These are phyloP conservation scores for Cystoderma amianthinum DNA, from an alignment of 768 basidiomycete species.

Conservation along the genomic window DNA sequence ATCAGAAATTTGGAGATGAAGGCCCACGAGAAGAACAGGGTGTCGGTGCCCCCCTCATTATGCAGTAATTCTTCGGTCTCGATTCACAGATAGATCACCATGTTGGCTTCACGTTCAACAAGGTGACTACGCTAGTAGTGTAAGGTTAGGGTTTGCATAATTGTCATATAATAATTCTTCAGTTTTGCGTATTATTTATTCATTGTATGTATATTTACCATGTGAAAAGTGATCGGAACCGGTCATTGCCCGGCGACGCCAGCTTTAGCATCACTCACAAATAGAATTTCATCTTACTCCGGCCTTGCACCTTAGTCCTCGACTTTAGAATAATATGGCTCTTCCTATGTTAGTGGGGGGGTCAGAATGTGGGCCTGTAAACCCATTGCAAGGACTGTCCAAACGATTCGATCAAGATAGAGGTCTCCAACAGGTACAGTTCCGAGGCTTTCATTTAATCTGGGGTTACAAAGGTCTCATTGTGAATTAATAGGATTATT, in stretches of 20 bases:
- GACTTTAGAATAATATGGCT: conserved; percentile 42
- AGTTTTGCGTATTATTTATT: background rate
- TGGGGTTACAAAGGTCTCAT: conserved; percentile 9
- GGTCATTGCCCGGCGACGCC: background rate
- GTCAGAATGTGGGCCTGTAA: conserved; percentile 81
- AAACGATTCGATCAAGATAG: conserved; percentile 78
- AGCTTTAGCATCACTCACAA: too few relatives aligned
- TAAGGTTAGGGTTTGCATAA: conserved; percentile 3
- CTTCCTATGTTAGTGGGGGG: conserved; percentile 73
- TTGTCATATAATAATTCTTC: conserved; percentile 1
- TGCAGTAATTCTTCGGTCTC: conserved; percentile 4
- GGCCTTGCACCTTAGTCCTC: background rate
- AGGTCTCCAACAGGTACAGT: conserved; percentile 65
- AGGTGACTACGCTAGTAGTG: background rate
- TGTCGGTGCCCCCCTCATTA: conserved; percentile 9
- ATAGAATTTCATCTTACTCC: too few relatives aligned
- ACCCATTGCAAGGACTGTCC: conserved; percentile 72
- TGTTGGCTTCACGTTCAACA: background rate
- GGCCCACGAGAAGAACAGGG: conserved; percentile 13
- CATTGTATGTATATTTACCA: background rate
- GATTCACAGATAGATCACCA: too few relatives aligned
- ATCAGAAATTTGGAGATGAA: conserved; percentile 28
- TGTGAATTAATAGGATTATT: conserved; percentile 51
- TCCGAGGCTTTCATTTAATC: background rate
- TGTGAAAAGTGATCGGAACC: conserved; percentile 1